Conservation (phyloP, 1,284 basidiomycete genomes). For the Ustilago crameri region DNA sequence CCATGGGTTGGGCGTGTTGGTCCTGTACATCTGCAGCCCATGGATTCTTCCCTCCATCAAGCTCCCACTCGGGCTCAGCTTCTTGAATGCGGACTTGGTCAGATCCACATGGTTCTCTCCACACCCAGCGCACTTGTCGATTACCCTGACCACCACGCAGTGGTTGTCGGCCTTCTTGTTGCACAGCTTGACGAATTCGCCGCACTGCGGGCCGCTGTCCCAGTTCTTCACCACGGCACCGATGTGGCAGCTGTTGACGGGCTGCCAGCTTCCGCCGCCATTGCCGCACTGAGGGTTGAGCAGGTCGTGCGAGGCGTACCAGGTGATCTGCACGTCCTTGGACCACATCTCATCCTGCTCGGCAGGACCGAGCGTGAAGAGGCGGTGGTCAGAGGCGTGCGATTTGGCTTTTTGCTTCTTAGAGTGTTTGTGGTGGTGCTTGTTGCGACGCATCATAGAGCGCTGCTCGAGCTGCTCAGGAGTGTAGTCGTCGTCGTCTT, state of each 20-base stretch:
- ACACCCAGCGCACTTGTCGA: slow-evolving; percentile 66
- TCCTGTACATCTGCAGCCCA: slow-evolving; percentile 55
- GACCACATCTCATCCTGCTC: slow-evolving; percentile 32
- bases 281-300: slow-evolving; percentile 61
- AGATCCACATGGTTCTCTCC: slow-evolving; percentile 57
- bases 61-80: slow-evolving; percentile 49
- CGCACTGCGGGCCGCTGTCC: slow-evolving; percentile 56
- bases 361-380: slow-evolving; percentile 37
- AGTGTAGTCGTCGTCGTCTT: slow-evolving; percentile 51
- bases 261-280: slow-evolving; percentile 57
- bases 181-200: slow-evolving; percentile 65
- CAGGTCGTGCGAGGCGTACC: slow-evolving; percentile 63
- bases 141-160: slow-evolving; percentile 56
- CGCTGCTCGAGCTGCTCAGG: slow-evolving; percentile 40
- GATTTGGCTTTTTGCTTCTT: slow-evolving; percentile 6
- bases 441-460: slow-evolving; percentile 32
- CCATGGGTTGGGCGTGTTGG: slow-evolving; percentile 54
- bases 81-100: slow-evolving; percentile 63
- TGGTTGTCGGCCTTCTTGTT: slow-evolving; percentile 47
- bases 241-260: slow-evolving; percentile 58
- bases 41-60: slow-evolving; percentile 58
- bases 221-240: slow-evolving; percentile 58
- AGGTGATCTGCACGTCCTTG: slow-evolving; percentile 55
- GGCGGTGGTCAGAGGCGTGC: slow-evolving; percentile 3
- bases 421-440: slow-evolving; percentile 46